Evolutionary conservation across 306 rosid genomes (phyloP).

Genomic region (Argentina anserina): DNA sequence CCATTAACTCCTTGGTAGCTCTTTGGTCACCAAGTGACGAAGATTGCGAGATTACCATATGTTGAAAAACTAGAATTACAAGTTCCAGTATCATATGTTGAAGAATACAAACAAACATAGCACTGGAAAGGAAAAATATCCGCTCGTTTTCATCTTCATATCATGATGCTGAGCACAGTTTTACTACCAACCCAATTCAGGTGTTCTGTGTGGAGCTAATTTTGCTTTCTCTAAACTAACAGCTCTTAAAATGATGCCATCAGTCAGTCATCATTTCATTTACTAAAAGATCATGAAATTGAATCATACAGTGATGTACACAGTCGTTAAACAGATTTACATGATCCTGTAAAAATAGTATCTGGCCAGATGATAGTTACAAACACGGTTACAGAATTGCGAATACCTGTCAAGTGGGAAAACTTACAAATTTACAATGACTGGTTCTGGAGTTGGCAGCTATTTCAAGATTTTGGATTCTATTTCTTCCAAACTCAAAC

Average conservation of each 20-base stretch:
- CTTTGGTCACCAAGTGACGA: not conserved
- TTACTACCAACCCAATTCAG: not conserved
- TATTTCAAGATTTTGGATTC: constrained; percentile 82
- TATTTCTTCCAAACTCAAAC: constrained; percentile 90
- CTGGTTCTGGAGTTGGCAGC: not conserved
- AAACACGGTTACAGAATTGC: not conserved
- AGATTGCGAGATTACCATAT: not conserved
- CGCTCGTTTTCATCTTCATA: not conserved
- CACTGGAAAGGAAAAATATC: not conserved
- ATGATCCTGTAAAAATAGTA: not conserved
- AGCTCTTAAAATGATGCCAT: not conserved
- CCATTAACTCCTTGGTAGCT: not conserved
- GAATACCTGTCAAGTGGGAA: not conserved
- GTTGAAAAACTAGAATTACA: too few species aligned
- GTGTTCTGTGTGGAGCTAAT: not conserved
- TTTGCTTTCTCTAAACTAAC: not conserved
- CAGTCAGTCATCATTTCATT: not conserved
- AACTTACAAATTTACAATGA: constrained; percentile 12
- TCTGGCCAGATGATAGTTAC: not conserved
- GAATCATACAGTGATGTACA: constrained; percentile 1
- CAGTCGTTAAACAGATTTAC: constrained; percentile 5
- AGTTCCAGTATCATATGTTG: not conserved
- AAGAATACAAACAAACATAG: not conserved
- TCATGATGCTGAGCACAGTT: not conserved
- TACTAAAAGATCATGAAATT: not conserved